Base-by-base conservation (phyloP, 176 grass and related monocot genomes). In the Cenchrus americanus region DNA sequence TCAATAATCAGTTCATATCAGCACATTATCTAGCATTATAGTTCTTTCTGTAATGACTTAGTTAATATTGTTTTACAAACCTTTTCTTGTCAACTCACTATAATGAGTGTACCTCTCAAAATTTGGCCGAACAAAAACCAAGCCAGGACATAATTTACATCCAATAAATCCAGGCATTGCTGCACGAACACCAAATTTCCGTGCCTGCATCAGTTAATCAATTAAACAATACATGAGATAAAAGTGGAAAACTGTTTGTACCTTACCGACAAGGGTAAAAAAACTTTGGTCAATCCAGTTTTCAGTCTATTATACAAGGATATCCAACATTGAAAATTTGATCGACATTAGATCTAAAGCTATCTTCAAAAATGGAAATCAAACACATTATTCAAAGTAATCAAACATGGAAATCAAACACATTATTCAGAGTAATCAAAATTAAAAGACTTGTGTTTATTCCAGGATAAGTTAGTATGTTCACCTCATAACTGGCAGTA, bases 161-260 rank as follows among this genome's bases (percentile, higher is more conserved):
- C 90, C 96, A 88, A 98, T 98, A 85, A 98, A 98, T 86, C 96
- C 96, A 85, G 96, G 96, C 96, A 98, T 98, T 67, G 96, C 96
- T 80, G 96, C 96, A 92, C 96, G 91, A 37, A 98, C 87, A 47
- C 96, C 96, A 86, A 90, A 98, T 47, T 98, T 98, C 1, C 91
- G 79, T 23, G 91, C 96, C 96, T 98, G 88, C 62, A 84, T 77
- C 11, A 91, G 83, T 80, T 71, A 82, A 58, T 18, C 15, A 66
- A 51, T 81, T 85, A 81, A 13, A 76, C 2, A 24, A 5, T 44
- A 19, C 4, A 78, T 69, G 51, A 85, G 22, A 70, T 81, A 85
- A 69, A 69, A 58, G 43, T 7, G 7, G 8, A 43, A 42, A 41
- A 43, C 63, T 71, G 78, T 34, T 60, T 72, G 26, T 18, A 49